Base-by-base conservation (phyloP, 148 eudicot genomes). In the Fagopyrum tataricum region DNA sequence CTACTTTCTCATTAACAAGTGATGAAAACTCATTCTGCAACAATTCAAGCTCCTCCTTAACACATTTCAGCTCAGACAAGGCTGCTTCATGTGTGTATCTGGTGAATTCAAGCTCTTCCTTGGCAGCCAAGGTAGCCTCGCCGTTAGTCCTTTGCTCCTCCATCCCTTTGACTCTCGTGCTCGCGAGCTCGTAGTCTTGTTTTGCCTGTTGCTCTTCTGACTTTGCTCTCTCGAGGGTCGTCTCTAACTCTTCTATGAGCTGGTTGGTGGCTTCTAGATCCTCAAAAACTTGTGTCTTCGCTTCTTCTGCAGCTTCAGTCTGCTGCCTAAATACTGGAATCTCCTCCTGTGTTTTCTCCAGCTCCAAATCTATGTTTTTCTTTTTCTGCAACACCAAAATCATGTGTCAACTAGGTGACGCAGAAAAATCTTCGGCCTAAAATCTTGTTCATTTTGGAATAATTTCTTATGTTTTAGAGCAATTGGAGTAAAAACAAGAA, bases 121-220 rank as follows among this genome's bases (percentile, higher is more conserved):
- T 90, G 69, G 96, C 93, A 0, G 96, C 98, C 76, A 90, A 79
- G 55, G 96, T 90, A 41, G 91, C 81, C 48, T 92, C 96, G 8
- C 87, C 88, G 37, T 86, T 86, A 51, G 88, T 89, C 41, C 98
- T 93, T 84, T 90, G 89, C 78, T 87, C 93, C 87, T 87, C 93
- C 87, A 90, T 81, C 81, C 88, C 96, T 79, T 87, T 87, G 6
- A 87, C 89, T 76, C 94, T 82, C 59, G 89, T 85, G 71, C 81
- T 85, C 15, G 90, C 98, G 17, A 90, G 93, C 77, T 90, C 98
- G 7, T 91, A 84, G 73, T 89, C 96, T 69, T 90, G 98, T 79
- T 89, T 88, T 13, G 98, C 98, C 77, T 90, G 89, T 14, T 82
- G 79, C 75, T 93, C 98, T 79, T 90, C 94, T 1, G 88, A 87